A percentile compares a stretch with the other conserved stretches of the same genome.
Evolutionary conservation across 2,329 filamentous ascomycete species (phyloP).

Genomic region (Penicillium concentricum): DNA sequence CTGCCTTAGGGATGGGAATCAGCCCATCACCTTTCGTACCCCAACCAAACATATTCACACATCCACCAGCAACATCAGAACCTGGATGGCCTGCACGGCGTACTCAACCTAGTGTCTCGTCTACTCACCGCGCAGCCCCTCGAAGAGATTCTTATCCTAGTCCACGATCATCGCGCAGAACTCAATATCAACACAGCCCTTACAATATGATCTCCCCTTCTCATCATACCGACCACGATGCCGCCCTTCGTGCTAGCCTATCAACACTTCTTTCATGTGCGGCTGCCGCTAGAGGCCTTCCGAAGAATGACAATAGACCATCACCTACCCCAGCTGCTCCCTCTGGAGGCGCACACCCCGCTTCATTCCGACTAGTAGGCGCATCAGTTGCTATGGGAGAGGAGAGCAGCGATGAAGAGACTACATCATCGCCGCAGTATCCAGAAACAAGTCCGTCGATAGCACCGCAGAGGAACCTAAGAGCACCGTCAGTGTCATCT

Average conservation of each 20-base stretch:
- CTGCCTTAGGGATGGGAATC: conserved; percentile 68
- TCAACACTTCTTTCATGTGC: conserved; percentile 94
- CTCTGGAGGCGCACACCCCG: conserved; percentile 43
- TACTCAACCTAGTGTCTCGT: conserved; percentile 48
- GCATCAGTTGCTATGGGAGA: conserved; percentile 58
- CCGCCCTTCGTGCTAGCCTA: conserved; percentile 85
- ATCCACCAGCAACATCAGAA: conserved; percentile 64
- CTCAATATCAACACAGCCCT: conserved; percentile 51
- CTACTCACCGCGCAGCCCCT: conserved; percentile 35
- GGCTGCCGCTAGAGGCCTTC: conserved; percentile 78
- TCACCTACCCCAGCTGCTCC: conserved; percentile 19
- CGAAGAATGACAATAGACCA: conserved; percentile 55
- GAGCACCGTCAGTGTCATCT: conserved; percentile 19
- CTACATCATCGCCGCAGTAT: conserved; percentile 14
- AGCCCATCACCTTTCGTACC: conserved; percentile 67
- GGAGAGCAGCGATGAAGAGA: conserved; percentile 30
- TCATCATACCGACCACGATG: conserved; percentile 86
- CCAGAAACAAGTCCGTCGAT: conserved; percentile 21
- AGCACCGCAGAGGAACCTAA: conserved; percentile 21
- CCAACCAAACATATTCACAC: conserved; percentile 88
- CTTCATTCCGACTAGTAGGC: conserved; percentile 58
- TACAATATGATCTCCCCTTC: conserved; percentile 71
- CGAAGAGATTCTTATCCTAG: conserved; percentile 42
- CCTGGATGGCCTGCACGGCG: conserved; percentile 45
- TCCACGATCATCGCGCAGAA: conserved; percentile 34